Evolutionary conservation across 2,329 filamentous ascomycete genomes (phyloP), one percentile per base, ranked within the genome.

Genomic region (Fusarium illudens): DNA sequence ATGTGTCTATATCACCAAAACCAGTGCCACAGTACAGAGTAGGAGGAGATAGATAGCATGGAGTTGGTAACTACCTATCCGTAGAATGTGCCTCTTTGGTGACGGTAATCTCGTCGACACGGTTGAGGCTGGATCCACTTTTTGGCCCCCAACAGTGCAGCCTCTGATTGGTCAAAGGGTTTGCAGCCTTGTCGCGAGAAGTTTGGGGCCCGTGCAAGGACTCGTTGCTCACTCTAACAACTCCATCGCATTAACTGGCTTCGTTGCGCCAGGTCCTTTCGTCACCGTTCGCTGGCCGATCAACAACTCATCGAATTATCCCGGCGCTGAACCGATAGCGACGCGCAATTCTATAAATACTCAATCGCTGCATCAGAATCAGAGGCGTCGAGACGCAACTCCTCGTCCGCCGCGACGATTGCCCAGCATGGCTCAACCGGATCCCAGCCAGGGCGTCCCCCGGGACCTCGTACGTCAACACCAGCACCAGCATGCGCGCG

Each of bases 381-480:
- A 58, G 56, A 70, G 49, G 61, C 37, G 60, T 53, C 44, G 49
- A 65, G 58, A 63, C 64, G 50, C 46, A 42, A 50, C 27, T 46
- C 36, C 29, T 55, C 57, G 54, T 60, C 60, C 34, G 62, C 55
- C 71, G 72, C 72, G 67, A 72, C 65, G 55, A 70, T 64, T 48
- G 53, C 63, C 55, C 68, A 78, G 36, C 63, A 81, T 81, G 79
- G 78, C 79, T 72, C 78, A 80, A 73, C 75, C 74, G 50, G 80
- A 82, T 67, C 80, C 80, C 48, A 82, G 80, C 68, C 75, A 78
- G 71, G 79, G 77, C 70, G 79, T 82, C 69, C 79, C 80, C 27
- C 78, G 78, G 76, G 80, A 82, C 68, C 75, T 82, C 60, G 80
- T 82, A 74, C 58, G 80, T 71, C 32, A 44, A 44, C 39, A 44